Base-by-base conservation (phyloP, 345 rosid species). In the Populus tremula region DNA sequence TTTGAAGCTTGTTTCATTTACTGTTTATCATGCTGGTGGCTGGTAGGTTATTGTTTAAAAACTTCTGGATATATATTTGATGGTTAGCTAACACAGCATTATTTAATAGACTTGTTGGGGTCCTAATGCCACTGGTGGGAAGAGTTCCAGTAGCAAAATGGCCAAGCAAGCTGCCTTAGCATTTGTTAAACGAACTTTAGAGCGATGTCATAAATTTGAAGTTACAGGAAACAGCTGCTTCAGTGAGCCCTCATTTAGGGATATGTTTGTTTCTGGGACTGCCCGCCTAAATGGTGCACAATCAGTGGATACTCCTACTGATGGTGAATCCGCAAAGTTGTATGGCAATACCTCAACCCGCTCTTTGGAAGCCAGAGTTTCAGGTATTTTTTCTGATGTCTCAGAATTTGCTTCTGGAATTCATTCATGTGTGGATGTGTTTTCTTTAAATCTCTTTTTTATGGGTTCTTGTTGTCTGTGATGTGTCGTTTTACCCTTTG, bases 221-320 rank as follows among this genome's bases (percentile, higher is more conserved):
- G 90, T 88, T 70, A 85, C 91, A 5, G 98, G 98, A 72, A 89
- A 84, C 79, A 89, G 98, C 84, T 92, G 97, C 87, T 96, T 96
- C 78, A 84, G 86, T 81, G 99, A 92, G 77, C 94, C 94, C 27
- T 71, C 84, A 62, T 90, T 89, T 73, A 92, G 76, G 80, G 86
- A 91, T 79, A 85, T 89, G 84, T 90, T 91, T 80, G 81, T 85
- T 73, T 78, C 88, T 7, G 86, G 88, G 70, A 73, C 82, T 77
- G 85, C 89, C 72, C 82, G 67, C 62, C 79, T 56, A 39, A 78
- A 70, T 77, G 81, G 76, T 77, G 82, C 84, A 75, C 88, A 65
- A 73, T 79, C 83, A 69, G 73, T 75, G 29, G 86, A 84, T 80
- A 64, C 87, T 67, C 82, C 83, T 71, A 62, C 70, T 47, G 90